Percentiles rank a stretch among this genome's conserved stretches.
Evolutionary conservation across 108 stramenopile genomes (phyloP).

Genomic region (Seminavis robusta): DNA sequence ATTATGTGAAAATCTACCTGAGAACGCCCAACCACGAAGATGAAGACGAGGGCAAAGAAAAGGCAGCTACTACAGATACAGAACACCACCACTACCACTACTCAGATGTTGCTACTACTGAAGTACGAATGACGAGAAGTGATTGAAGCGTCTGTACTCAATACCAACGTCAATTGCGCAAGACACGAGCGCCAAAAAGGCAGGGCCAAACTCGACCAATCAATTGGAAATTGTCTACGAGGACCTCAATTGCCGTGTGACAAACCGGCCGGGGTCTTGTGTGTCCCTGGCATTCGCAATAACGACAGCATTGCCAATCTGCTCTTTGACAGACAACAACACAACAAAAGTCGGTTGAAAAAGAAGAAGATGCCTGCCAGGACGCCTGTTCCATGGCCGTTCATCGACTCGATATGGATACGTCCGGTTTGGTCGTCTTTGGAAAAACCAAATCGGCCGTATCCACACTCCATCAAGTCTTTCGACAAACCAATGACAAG

Average conservation of each 20-base stretch:
- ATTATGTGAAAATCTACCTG: no score
- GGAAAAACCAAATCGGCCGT: slow-evolving; percentile 38
- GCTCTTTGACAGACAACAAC: slow-evolving; percentile 39
- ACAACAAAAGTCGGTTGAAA: slow-evolving; percentile 2
- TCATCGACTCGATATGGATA: slow-evolving; percentile 88
- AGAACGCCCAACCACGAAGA: no score
- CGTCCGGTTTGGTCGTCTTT: slow-evolving; percentile 72
- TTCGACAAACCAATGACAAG: slow-evolving; percentile 53
- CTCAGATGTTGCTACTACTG: no score
- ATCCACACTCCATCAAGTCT: slow-evolving; percentile 48
- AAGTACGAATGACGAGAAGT: no score
- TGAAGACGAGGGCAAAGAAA: no score
- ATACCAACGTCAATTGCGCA: slow-evolving; percentile 73
- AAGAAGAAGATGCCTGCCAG: not conserved
- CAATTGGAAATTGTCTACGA: slow-evolving; percentile 52
- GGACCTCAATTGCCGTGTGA: slow-evolving; percentile 70
- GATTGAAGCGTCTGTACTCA: no score
- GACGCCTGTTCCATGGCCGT: slow-evolving; percentile 56
- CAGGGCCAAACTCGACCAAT: slow-evolving; percentile 24
- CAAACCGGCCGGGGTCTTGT: slow-evolving; percentile 75
- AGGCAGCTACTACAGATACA: no score
- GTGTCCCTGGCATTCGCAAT: slow-evolving; percentile 69
- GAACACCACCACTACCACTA: no score
- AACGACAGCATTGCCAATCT: slow-evolving; percentile 51
- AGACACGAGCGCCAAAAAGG: slow-evolving; percentile 40